Evolutionary conservation across 345 rosid species (phyloP).

Genomic region (Triadica sebifera): DNA sequence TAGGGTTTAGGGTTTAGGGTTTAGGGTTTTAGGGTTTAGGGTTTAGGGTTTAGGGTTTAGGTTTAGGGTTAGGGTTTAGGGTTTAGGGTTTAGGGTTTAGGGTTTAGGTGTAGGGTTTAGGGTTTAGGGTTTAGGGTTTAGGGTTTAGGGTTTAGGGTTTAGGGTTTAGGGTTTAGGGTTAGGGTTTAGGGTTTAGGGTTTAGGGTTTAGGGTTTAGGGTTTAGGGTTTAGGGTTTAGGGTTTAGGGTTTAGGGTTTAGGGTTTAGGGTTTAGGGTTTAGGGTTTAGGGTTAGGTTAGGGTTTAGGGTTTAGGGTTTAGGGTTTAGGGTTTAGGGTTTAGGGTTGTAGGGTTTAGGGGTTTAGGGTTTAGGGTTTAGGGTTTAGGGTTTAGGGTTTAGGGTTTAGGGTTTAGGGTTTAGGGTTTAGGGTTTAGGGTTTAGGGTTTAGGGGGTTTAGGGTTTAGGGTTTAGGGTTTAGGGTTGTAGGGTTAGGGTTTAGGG

Average conservation of each 20-base stretch:
- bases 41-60: conserved; percentile 1
- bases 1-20: conserved; percentile 5
- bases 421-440: conserved; percentile 11
- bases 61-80: conserved; percentile 11
- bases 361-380: conserved; percentile 10
- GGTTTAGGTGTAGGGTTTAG: conserved; percentile 8
- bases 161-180: conserved; percentile 9
- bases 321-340: conserved; percentile 11
- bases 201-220: conserved; percentile 16
- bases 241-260: conserved; percentile 2
- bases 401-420: conserved; percentile 12
- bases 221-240: conserved; percentile 8
- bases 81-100: conserved; percentile 2
- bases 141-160: conserved; percentile 16
- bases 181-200: conserved; percentile 16
- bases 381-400: conserved; percentile 9
- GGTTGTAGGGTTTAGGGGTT: neutral
- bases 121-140: conserved; percentile 15
- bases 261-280: conserved; percentile 9
- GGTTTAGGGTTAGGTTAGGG: conserved; percentile 1
- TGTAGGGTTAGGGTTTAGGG: conserved; percentile 7
- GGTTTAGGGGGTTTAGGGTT: conserved; percentile 8
- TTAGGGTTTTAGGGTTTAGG: neutral
- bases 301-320: neutral
- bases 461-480: conserved; percentile 7